Base-by-base conservation (phyloP, 2,329 filamentous ascomycete species). In the Pseudogymnoascus sp. region DNA sequence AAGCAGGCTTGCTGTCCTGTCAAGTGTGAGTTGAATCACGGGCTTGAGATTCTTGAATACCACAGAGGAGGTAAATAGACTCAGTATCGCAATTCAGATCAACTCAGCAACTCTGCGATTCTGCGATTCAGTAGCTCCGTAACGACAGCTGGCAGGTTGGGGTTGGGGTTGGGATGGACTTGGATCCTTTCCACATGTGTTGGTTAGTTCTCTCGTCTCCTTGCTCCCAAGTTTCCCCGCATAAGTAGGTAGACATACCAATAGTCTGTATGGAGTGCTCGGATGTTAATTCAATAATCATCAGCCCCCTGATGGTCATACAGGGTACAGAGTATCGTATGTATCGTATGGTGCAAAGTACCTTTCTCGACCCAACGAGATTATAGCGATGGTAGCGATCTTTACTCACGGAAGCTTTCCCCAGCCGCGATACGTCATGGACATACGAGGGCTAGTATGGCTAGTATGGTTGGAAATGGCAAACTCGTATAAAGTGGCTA, bases 291-390 rank as follows among this genome's bases (percentile, higher is more conserved):
- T 16, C 23, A 52, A 23, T 52, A 52, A 52, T 52, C n/a, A 52
- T 52, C 45, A 52, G 45, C 45, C 45, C 45, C 45, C 7, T 52
- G 45, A 52, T 52, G 45, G 45, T 52, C 45, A 52, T 31, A 52
- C 45, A 52, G 16, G 26, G 45, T 31, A 31, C 26, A 29, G 19
- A 43, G 45, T 52, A 52, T 52, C 45, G 45, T 52, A 52, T n/a
- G 41, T 29, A 29, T 29, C 26, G 26, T 29, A 29, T 29, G 23
- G 26, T 52, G 45, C 8, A 31, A 52, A 16, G 45, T 52, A 52
- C 45, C 16, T 31, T 31, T 31, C 31, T 31, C 26, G n/a, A 31
- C 6, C 38, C 16, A 41, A 41, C 38, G 10, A 41, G 16, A 41
- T 19, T 11, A 21, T 41, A 41, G 3, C 7, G n/a, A 39, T 6